Evolutionary conservation across 2,329 filamentous ascomycete species (phyloP).

Genomic region (Cladophialophora yegresii): DNA sequence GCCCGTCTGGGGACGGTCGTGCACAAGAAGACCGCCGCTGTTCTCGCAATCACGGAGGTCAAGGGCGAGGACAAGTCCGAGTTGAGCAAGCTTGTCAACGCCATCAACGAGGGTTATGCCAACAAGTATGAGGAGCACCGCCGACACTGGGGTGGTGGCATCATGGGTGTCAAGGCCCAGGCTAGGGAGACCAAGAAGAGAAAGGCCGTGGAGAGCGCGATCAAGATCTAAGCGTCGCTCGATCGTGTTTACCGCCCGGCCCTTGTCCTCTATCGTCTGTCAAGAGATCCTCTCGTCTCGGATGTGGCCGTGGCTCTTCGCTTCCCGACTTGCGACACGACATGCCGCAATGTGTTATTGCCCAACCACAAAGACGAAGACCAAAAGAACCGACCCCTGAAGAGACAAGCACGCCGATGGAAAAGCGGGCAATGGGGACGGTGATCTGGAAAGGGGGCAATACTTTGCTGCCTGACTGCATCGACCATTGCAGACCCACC

Average conservation of each 20-base stretch:
- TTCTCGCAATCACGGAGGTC: conserved; percentile 93
- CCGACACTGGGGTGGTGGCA: conserved; percentile 98
- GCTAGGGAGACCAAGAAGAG: conserved; percentile 78
- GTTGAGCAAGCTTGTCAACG: conserved; percentile 91
- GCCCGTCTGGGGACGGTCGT: conserved; percentile 97
- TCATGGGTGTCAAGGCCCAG: conserved; percentile 96
- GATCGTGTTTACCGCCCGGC: not conserved
- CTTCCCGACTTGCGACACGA: not conserved
- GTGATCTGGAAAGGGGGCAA: not conserved
- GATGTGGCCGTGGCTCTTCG: not conserved
- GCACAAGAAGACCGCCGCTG: conserved; percentile 99
- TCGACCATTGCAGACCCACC: not conserved
- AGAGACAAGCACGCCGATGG: not conserved
- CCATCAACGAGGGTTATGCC: conserved; percentile 97
- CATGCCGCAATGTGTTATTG: not conserved
- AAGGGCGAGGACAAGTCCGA: conserved; percentile 98
- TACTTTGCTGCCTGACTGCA: not conserved
- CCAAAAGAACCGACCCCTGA: not conserved
- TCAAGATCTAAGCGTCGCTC: conserved; percentile 85
- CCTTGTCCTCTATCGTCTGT: not conserved
- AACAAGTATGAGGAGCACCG: conserved; percentile 91
- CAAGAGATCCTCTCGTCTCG: not conserved
- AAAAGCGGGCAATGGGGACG: not conserved
- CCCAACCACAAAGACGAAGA: not conserved
- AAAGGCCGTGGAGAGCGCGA: conserved; percentile 89